These are phyloP conservation scores for Hypoxylon cercidicola DNA, from an alignment of 495 filamentous ascomycete genomes.

Conservation along the genomic window DNA sequence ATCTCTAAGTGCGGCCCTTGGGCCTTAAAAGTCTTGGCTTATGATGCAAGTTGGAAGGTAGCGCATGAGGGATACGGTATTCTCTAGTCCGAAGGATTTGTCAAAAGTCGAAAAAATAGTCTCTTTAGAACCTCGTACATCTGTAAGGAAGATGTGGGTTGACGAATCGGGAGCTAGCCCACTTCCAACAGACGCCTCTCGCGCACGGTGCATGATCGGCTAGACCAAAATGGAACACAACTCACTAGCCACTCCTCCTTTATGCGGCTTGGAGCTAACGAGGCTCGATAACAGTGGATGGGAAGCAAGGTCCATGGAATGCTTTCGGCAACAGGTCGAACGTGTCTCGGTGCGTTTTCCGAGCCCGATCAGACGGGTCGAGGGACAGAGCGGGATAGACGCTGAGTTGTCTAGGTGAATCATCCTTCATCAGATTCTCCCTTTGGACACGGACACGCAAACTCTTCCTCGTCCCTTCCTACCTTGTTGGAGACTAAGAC, in stretches of 20 bases:
- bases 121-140: no score
- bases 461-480: conserved; percentile 6
- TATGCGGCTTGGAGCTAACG: conserved; percentile 30
- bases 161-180: conserved; percentile 29
- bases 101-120: conserved; percentile 3
- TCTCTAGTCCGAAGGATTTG: conserved; percentile 14
- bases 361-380: conserved; percentile 6
- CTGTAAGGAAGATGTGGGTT: neutral
- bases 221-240: conserved; percentile 22
- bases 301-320: conserved; percentile 24
- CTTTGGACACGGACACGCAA: conserved; percentile 2
- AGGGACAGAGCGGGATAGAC: no score
- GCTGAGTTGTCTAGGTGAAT: neutral
- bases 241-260: conserved; percentile 33
- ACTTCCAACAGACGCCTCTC: conserved; percentile 14
- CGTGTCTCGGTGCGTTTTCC: conserved; percentile 18
- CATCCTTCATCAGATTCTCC: neutral
- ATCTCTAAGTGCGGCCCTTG: conserved; percentile 25
- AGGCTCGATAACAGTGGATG: conserved; percentile 1
- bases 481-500: conserved; percentile 38
- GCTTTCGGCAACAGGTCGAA: conserved; percentile 15
- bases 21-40: conserved; percentile 20
- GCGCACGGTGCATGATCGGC: conserved; percentile 37
- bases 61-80: neutral
- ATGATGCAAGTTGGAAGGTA: conserved; percentile 20